phyloP scores from a whole-genome alignment of 2,329 filamentous ascomycete genomes.

The Xylaria sp. region DNA sequence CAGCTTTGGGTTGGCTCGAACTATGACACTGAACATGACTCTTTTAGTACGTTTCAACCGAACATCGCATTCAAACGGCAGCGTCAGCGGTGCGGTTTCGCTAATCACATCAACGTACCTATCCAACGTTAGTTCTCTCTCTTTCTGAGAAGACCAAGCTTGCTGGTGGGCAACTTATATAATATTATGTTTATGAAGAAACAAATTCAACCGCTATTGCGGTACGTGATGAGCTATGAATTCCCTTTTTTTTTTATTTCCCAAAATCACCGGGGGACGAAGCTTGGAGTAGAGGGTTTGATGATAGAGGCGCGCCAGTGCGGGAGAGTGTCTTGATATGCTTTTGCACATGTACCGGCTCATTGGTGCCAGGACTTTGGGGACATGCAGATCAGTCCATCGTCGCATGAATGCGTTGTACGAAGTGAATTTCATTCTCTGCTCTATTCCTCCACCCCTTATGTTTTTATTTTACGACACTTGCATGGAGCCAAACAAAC shows the following conservation, averaged over 20 bases:
- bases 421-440: constrained; percentile 12
- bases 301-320: background rate
- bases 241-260: constrained; percentile 22
- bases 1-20: background rate
- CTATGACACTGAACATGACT: constrained; percentile 12
- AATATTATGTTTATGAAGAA: constrained; percentile 30
- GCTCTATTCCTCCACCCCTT: background rate
- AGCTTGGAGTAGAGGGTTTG: constrained; percentile 13
- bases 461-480: constrained; percentile 4
- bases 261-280: constrained; percentile 19
- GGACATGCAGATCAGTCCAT: constrained; percentile 20
- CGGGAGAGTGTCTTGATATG: constrained; percentile 18
- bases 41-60: constrained; percentile 73
- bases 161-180: constrained; percentile 24
- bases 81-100: constrained; percentile 51
- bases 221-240: constrained; percentile 37
- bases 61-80: constrained; percentile 71
- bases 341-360: background rate
- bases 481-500: constrained; percentile 2
- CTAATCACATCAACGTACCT: constrained; percentile 34
- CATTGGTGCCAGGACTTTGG: constrained; percentile 9
- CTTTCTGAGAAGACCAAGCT: constrained; percentile 17
- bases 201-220: constrained; percentile 30
- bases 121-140: constrained; percentile 30
- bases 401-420: constrained; percentile 24